A percentile compares a stretch with the other conserved stretches of the same genome.
Conservation (phyloP, 1,284 basidiomycete genomes). For the Athelia psychrophila region DNA sequence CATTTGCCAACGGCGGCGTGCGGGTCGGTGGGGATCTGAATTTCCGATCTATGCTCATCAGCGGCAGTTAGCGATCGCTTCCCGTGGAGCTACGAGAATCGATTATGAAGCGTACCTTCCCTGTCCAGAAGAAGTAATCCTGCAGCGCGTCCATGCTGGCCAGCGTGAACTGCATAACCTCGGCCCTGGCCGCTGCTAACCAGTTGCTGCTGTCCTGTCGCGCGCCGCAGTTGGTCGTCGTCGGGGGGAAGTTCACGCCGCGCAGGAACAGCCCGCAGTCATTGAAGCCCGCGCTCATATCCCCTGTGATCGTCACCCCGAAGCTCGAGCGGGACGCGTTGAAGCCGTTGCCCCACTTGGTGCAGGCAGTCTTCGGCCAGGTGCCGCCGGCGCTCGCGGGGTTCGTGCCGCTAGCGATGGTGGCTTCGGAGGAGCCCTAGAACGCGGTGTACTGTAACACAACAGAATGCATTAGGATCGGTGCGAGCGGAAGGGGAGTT, state of each 20-base stretch:
- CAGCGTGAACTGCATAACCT: constrained; percentile 48
- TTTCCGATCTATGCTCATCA: constrained; percentile 67
- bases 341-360: constrained; percentile 47
- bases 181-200: constrained; percentile 50
- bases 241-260: constrained; percentile 44
- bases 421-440: background rate
- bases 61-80: background rate
- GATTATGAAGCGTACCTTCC: constrained; percentile 30
- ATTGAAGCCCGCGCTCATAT: constrained; percentile 55
- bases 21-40: constrained; percentile 80
- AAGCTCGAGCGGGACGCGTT: constrained; percentile 42
- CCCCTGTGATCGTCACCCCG: constrained; percentile 67
- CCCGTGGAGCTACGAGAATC: background rate
- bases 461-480: no score
- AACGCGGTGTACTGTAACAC: no score
- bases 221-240: constrained; percentile 42
- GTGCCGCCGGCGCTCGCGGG: constrained; percentile 46
- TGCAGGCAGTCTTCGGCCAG: constrained; percentile 56
- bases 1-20: constrained; percentile 68
- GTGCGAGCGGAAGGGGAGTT: no score
- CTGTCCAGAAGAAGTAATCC: constrained; percentile 37
- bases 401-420: constrained; percentile 31
- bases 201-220: constrained; percentile 57
- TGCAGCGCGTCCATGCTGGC: constrained; percentile 49
- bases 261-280: constrained; percentile 63